These are phyloP conservation scores for Cryptosporidium sp. DNA, from an alignment of 169 alveolate species.

Conservation along the genomic window DNA sequence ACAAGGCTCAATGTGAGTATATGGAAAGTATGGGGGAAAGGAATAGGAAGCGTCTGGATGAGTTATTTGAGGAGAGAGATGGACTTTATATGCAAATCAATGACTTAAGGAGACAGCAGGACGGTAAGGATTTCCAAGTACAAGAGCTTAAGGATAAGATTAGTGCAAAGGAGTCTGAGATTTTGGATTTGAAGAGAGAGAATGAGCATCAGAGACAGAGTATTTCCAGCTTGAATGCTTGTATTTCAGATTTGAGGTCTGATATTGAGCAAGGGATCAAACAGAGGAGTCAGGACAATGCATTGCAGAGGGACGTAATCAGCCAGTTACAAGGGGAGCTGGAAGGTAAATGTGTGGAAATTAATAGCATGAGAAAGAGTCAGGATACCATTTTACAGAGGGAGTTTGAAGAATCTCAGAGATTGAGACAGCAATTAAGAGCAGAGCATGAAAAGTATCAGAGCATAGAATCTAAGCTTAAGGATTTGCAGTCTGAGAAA, in stretches of 20 bases:
- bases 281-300: constrained; percentile 71
- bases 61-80: constrained; percentile 65
- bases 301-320: constrained; percentile 60
- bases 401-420: constrained; percentile 68
- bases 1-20: constrained; percentile 72
- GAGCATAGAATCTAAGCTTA: constrained; percentile 1
- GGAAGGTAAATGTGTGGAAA: constrained; percentile 61
- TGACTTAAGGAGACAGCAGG: constrained; percentile 25
- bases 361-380: constrained; percentile 52
- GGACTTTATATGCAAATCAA: constrained; percentile 43
- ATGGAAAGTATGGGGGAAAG: constrained; percentile 49
- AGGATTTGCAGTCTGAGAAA: constrained; percentile 3
- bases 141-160: constrained; percentile 25
- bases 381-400: constrained; percentile 70
- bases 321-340: constrained; percentile 53
- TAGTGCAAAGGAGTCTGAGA: constrained; percentile 27
- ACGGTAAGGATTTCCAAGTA: constrained; percentile 15
- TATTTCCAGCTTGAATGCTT: constrained; percentile 19
- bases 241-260: constrained; percentile 20
- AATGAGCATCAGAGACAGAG: constrained; percentile 39
- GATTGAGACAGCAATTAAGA: constrained; percentile 55
- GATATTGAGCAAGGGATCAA: constrained; percentile 52
- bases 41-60: constrained; percentile 48
- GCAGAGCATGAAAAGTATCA: constrained; percentile 12
- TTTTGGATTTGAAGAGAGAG: constrained; percentile 30